A percentile compares a stretch with the other conserved stretches of the same genome.
These are phyloP conservation scores for Phytophthora meadii DNA, from an alignment of 352 stramenopile genomes.

Conservation along the genomic window DNA sequence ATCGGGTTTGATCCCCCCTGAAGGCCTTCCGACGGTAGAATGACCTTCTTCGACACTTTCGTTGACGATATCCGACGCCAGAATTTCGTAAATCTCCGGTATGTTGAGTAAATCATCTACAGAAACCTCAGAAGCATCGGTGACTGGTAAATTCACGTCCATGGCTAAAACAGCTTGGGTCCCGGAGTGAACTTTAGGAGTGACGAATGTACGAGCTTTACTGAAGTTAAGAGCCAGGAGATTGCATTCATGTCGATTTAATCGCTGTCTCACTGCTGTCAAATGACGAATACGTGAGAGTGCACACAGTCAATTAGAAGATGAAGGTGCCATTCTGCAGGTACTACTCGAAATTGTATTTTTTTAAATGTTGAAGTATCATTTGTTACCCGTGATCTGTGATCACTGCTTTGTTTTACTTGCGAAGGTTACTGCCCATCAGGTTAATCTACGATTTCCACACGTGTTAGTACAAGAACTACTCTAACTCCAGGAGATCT, in stretches of 20 bases:
- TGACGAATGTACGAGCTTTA: too few relatives aligned
- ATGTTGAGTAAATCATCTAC: slow-evolving; percentile 24
- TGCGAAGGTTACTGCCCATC: slow-evolving; percentile 19
- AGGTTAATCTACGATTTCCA: slow-evolving; percentile 5
- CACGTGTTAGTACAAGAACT: neutral
- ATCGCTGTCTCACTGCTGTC: slow-evolving; percentile 3
- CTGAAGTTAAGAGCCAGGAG: too few relatives aligned
- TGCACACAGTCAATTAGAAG: neutral
- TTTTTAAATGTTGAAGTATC: too few relatives aligned
- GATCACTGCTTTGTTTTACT: slow-evolving; percentile 1
- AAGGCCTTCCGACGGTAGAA: too few relatives aligned
- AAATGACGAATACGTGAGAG: slow-evolving; percentile 5
- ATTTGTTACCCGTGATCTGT: too few relatives aligned
- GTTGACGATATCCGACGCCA: neutral
- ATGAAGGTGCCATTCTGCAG: too few relatives aligned
- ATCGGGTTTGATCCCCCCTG: too few relatives aligned
- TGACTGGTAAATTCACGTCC: neutral
- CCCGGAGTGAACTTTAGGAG: too few relatives aligned
- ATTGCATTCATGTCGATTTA: too few relatives aligned
- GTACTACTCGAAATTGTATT: too few relatives aligned
- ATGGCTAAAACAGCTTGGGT: neutral
- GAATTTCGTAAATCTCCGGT: slow-evolving; percentile 16
- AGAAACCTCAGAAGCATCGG: neutral
- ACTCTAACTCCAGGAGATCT: neutral
- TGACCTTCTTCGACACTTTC: too few relatives aligned